Conservation (phyloP, 2,329 filamentous ascomycete genomes). For the Aaosphaeria arxii region DNA sequence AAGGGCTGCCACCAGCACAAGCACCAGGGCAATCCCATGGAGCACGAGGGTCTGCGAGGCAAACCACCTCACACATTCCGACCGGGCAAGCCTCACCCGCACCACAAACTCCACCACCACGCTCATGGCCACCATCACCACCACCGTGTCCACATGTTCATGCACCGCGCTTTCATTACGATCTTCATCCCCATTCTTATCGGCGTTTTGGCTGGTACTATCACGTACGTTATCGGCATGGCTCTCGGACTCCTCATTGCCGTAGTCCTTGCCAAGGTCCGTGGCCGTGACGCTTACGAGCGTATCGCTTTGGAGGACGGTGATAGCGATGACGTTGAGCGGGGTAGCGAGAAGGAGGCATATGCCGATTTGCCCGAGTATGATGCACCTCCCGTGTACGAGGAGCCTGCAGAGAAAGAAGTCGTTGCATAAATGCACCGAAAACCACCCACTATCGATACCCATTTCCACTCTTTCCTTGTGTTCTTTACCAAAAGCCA, state of each 20-base stretch:
- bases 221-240: constrained; percentile 66
- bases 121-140: constrained; percentile 17
- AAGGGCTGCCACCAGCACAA: constrained; percentile 36
- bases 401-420: constrained; percentile 31
- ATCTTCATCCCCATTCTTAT: constrained; percentile 67
- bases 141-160: constrained; percentile 26
- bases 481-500: no score
- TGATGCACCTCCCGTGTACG: constrained; percentile 39
- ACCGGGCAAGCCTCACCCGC: constrained; percentile 20
- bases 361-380: constrained; percentile 34
- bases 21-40: constrained; percentile 24
- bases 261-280: constrained; percentile 57
- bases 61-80: constrained; percentile 35
- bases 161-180: constrained; percentile 56
- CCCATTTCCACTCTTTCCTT: no score
- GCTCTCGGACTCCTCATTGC: constrained; percentile 61
- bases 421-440: constrained; percentile 17
- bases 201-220: constrained; percentile 66
- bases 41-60: constrained; percentile 21
- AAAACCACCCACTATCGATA: not conserved
- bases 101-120: constrained; percentile 17
- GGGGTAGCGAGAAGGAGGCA: constrained; percentile 27
- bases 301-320: constrained; percentile 27
- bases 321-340: constrained; percentile 19
- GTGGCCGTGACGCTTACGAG: constrained; percentile 40